A percentile compares a stretch with the other conserved stretches of the same genome.
Evolutionary conservation across 179 eudicot genomes (phyloP).

Genomic region (Silene coronaria): DNA sequence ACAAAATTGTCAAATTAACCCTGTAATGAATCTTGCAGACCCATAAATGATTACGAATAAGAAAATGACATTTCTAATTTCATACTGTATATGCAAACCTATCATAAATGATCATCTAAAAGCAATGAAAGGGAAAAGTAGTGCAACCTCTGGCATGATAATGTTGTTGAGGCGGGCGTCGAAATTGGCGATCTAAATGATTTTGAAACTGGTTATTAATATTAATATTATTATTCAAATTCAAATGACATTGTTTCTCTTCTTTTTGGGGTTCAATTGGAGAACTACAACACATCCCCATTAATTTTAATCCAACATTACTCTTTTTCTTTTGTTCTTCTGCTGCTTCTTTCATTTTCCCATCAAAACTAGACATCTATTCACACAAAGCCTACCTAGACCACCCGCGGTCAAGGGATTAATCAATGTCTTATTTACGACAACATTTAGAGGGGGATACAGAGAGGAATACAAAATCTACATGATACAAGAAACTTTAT

Average conservation of each 20-base stretch:
- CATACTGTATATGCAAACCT: too few relatives aligned
- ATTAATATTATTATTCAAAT: too few relatives aligned
- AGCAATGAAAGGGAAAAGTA: not conserved
- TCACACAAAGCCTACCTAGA: not conserved
- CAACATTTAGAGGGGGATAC: too few relatives aligned
- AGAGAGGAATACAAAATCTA: not conserved
- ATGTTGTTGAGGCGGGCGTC: slow-evolving; percentile 16
- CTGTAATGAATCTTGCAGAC: too few relatives aligned
- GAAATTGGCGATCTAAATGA: not conserved
- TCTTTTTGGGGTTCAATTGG: slow-evolving; percentile 30
- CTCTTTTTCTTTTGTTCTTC: slow-evolving; percentile 14
- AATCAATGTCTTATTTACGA: too few relatives aligned
- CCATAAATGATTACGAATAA: too few relatives aligned
- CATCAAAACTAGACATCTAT: slow-evolving; percentile 16
- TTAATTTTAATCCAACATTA: slow-evolving; percentile 31
- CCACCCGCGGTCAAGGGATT: too few relatives aligned
- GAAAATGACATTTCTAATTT: too few relatives aligned
- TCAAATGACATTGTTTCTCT: slow-evolving; percentile 19
- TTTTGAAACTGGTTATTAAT: slow-evolving; percentile 14
- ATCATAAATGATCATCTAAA: not conserved
- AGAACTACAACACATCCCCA: slow-evolving; percentile 57
- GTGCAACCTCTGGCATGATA: slow-evolving; percentile 5
- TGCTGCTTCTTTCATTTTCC: slow-evolving; percentile 20
- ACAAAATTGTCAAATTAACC: too few relatives aligned
- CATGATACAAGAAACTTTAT: too few relatives aligned